Base-by-base conservation (phyloP, 345 rosid species). In the Camelina laxa region DNA sequence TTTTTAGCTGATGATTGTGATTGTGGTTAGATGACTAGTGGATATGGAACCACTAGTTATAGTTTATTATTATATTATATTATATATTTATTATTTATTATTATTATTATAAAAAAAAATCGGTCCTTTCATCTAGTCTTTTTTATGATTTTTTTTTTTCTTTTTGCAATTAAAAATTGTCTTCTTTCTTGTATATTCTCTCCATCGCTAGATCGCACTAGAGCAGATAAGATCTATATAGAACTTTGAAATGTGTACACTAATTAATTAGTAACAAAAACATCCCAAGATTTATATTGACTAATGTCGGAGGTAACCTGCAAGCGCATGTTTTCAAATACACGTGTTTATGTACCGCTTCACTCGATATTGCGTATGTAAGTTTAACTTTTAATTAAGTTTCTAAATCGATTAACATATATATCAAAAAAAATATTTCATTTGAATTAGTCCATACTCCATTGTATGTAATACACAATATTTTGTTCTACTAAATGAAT, bases 291-390 rank as follows among this genome's bases (percentile, higher is more conserved):
- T 74, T 66, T 45, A 48, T 66, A 55, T 47, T 58, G 73, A 75
- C 56, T 75, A 67, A 75, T 75, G 74, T 60, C 68, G 47, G 74
- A 67, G 39, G 31, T 50, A 39, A 67, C 20, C 45, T 42, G 39
- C 56, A 60, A 41, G 36, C 7, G 49, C 56, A 73, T 74, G 41
- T 56, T 35, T 57, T 74, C 66, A 59, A 55, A 60, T 59, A 67
- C 74, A 67, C 79, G 74, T 75, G 79, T 67, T 60, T 50, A 65
- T 45, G 61, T 67, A 60, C 61, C 50, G 54, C 36, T 24, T 67
- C 51, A 49, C 67, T 75, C 74, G 69, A 24, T 27, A 35, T 49
- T 38, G 12, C 7, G 15, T 48, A 21, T 39, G 21, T 39, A 20
- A 0, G 9, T 45, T 44, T 30, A 36, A 31, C 0, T 27, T 63